Evolutionary conservation across 2,329 filamentous ascomycete species (phyloP).

Genomic region (Colletotrichum destructivum): DNA sequence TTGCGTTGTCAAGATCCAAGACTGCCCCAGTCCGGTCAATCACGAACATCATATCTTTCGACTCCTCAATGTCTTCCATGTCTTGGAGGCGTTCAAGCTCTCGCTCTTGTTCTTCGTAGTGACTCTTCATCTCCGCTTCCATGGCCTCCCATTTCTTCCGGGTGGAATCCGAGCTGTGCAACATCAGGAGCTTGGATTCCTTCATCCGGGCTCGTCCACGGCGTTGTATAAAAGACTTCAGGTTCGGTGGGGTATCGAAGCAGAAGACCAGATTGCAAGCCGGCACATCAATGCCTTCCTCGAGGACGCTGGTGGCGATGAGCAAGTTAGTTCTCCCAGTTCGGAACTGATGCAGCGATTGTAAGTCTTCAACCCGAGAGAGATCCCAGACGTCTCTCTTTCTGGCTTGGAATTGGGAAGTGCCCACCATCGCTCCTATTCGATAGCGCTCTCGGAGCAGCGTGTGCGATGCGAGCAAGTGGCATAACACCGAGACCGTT

Average conservation of each 20-base stretch:
- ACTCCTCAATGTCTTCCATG: slow-evolving; percentile 60
- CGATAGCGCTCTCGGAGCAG: slow-evolving; percentile 60
- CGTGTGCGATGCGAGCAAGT: slow-evolving; percentile 70
- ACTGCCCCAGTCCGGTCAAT: slow-evolving; percentile 69
- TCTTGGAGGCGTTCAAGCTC: slow-evolving; percentile 60
- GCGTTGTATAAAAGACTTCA: slow-evolving; percentile 73
- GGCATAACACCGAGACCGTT: slow-evolving; percentile 72
- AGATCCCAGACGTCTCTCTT: slow-evolving; percentile 60
- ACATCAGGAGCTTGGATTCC: slow-evolving; percentile 65
- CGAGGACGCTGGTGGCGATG: slow-evolving; percentile 75
- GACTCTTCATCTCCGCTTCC: slow-evolving; percentile 80
- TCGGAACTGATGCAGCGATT: slow-evolving; percentile 64
- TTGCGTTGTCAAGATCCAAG: slow-evolving; percentile 81
- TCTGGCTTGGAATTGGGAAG: slow-evolving; percentile 55
- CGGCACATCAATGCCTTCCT: slow-evolving; percentile 79
- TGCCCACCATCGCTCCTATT: slow-evolving; percentile 70
- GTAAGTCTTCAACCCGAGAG: slow-evolving; percentile 50
- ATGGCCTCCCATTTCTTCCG: slow-evolving; percentile 73
- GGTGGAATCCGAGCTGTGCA: slow-evolving; percentile 53
- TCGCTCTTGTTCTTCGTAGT: slow-evolving; percentile 77
- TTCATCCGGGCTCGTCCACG: slow-evolving; percentile 67
- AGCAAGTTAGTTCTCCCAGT: slow-evolving; percentile 69
- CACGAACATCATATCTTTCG: slow-evolving; percentile 50
- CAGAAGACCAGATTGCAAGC: slow-evolving; percentile 75
- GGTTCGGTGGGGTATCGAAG: slow-evolving; percentile 64